Percentiles rank a stretch among this genome's conserved stretches.
Evolutionary conservation across 257 asterid species (phyloP).

Genomic region (Solanum gracilifrons): DNA sequence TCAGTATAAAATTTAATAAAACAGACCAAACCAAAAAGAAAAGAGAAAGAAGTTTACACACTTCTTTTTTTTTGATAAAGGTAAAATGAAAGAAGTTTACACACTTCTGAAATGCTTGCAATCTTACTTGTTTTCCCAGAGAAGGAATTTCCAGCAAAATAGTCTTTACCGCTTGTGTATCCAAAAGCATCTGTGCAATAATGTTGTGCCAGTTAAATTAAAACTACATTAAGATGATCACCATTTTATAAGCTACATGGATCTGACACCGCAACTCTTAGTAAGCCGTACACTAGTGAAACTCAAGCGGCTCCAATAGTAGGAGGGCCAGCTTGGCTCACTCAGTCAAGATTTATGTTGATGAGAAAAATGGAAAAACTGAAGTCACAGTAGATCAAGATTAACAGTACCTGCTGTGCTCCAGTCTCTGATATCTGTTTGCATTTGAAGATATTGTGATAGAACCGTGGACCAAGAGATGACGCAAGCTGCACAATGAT

Average conservation of each 20-base stretch:
- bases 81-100: neutral
- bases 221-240: neutral
- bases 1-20: neutral
- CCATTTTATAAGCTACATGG: neutral
- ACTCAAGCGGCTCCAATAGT: neutral
- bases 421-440: slow-evolving; percentile 97
- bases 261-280: neutral
- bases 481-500: slow-evolving; percentile 72
- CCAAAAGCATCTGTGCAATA: slow-evolving; percentile 81
- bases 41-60: neutral
- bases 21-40: neutral
- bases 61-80: too few relatives aligned
- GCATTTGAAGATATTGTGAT: slow-evolving; percentile 87
- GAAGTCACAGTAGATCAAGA: neutral
- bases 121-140: slow-evolving; percentile 75
- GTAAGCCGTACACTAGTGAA: neutral
- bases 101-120: neutral
- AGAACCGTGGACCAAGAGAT: slow-evolving; percentile 92
- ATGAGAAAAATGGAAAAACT: neutral
- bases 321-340: neutral
- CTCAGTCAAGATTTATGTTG: neutral
- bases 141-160: slow-evolving; percentile 91
- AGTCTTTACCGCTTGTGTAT: slow-evolving; percentile 95
- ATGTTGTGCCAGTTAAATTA: neutral
- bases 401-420: slow-evolving; percentile 68